Evolutionary conservation across 2,329 filamentous ascomycete genomes (phyloP).

Genomic region (Colletotrichum echinochloae): DNA sequence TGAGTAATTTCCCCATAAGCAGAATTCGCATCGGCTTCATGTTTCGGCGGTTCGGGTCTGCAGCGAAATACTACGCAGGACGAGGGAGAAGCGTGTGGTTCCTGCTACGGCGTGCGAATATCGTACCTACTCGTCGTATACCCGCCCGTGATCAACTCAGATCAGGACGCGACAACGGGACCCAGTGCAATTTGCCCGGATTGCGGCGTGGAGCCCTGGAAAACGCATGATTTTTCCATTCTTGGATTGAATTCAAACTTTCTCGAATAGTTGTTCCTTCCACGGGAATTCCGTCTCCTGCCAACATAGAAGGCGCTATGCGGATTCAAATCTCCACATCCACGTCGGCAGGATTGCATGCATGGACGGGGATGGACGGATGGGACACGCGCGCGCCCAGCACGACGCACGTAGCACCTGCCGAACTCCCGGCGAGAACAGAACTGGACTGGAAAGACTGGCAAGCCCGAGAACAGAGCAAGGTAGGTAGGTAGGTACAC

Average conservation of each 20-base stretch:
- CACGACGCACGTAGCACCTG: neutral
- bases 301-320: neutral
- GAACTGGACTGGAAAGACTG: neutral
- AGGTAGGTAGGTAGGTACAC: neutral
- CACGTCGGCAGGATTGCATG: neutral
- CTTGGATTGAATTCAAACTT: no score
- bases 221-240: neutral
- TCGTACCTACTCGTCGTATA: no score
- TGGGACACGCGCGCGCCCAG: neutral
- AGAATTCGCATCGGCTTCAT: constrained; percentile 6
- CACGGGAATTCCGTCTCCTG: neutral
- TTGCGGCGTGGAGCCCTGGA: neutral
- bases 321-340: neutral
- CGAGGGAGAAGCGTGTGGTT: no score
- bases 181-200: constrained; percentile 1
- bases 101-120: no score
- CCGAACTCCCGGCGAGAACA: neutral
- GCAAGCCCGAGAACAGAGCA: neutral
- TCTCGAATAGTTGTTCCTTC: neutral
- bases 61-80: neutral
- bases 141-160: no score
- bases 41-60: neutral
- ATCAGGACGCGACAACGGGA: neutral
- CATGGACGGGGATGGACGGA: neutral
- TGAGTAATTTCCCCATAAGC: constrained; percentile 12